phyloP scores from a whole-genome alignment of 129 eudicot species.

The Flaveria brownii region DNA sequence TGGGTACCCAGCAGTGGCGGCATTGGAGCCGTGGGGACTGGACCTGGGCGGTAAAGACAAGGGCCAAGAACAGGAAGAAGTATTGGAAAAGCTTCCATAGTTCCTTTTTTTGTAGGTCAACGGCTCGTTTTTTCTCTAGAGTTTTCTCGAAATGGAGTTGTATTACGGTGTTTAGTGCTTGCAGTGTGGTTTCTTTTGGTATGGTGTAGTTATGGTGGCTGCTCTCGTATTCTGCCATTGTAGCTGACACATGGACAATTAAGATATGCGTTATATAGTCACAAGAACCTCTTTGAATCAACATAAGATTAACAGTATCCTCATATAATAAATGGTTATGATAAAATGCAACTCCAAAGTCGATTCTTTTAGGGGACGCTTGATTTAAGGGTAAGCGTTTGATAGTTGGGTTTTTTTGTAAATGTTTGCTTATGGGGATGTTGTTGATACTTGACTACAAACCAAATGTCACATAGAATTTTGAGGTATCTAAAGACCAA shows the following conservation, averaged over 20 bases:
- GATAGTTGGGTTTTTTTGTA: no score
- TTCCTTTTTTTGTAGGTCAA: constrained; percentile 84
- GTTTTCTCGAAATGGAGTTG: constrained; percentile 98
- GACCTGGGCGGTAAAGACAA: constrained; percentile 55
- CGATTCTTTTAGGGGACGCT: not conserved
- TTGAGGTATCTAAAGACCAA: no score
- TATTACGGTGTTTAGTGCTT: constrained; percentile 86
- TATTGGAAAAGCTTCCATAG: constrained; percentile 78
- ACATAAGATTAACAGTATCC: not conserved
- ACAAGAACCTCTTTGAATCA: not conserved
- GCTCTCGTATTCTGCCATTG: constrained; percentile 77
- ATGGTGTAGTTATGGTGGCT: constrained; percentile 49
- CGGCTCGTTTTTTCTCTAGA: constrained; percentile 84
- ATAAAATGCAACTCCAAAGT: not conserved
- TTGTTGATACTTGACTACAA: no score
- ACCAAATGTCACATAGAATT: no score
- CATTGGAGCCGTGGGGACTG: constrained; percentile 73
- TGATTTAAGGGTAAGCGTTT: no score
- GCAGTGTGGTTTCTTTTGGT: constrained; percentile 72
- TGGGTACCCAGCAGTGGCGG: constrained; percentile 93
- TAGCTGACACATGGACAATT: not conserved
- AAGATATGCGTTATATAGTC: not conserved
- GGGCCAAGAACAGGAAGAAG: constrained; percentile 73
- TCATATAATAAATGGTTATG: not conserved
- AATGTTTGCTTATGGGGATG: no score